Percentiles rank a stretch among this genome's conserved stretches.
phyloP scores from a whole-genome alignment of 768 basidiomycete genomes.

The Pleurotus salmoneostramineus region DNA sequence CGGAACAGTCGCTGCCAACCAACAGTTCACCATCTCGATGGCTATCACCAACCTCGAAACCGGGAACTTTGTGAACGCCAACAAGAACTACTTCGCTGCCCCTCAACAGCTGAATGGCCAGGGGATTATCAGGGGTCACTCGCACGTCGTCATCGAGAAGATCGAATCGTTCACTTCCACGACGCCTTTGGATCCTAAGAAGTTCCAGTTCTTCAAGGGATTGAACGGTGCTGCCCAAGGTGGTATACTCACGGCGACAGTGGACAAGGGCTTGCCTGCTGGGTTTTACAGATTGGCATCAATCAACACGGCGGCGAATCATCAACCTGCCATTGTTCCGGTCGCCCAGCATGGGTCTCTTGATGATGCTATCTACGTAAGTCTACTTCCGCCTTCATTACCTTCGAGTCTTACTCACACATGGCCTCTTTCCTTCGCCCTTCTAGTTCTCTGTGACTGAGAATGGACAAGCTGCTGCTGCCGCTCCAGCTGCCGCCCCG shows the following conservation, averaged over 20 bases:
- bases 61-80: conserved; percentile 53
- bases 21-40: conserved; percentile 48
- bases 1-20: conserved; percentile 38
- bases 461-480: conserved; percentile 23
- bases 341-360: conserved; percentile 59
- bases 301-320: conserved; percentile 56
- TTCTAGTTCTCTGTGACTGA: conserved; percentile 28
- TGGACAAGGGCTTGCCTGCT: conserved; percentile 52
- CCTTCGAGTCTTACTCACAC: conserved; percentile 1
- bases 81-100: conserved; percentile 51
- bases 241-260: conserved; percentile 47
- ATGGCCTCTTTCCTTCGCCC: not conserved
- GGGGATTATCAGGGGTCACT: conserved; percentile 54
- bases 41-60: conserved; percentile 41
- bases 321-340: conserved; percentile 54
- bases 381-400: conserved; percentile 16
- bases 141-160: conserved; percentile 54
- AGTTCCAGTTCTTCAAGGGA: conserved; percentile 59
- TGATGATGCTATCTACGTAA: conserved; percentile 60
- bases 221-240: conserved; percentile 39
- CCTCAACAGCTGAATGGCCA: conserved; percentile 49
- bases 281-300: conserved; percentile 58
- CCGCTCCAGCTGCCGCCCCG: conserved; percentile 16
- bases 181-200: conserved; percentile 41
- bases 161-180: conserved; percentile 41